A percentile compares a stretch with the other conserved stretches of the same genome.
These are phyloP conservation scores for Exophiala calicioides DNA, from an alignment of 2,329 filamentous ascomycete species.

Conservation along the genomic window DNA sequence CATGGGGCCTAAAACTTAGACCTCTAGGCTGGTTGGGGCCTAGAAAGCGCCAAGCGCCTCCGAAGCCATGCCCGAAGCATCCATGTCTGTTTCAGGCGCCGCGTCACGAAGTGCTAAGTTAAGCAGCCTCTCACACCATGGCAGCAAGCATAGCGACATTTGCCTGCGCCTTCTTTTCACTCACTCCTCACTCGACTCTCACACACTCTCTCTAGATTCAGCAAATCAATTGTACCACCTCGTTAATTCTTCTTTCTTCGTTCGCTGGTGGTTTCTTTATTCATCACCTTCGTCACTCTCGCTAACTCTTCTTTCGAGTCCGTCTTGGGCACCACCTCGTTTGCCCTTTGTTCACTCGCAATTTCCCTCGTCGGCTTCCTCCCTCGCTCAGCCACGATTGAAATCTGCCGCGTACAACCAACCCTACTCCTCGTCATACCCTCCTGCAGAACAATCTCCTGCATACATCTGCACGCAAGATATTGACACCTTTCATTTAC, in stretches of 20 bases:
- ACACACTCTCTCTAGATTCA: neutral
- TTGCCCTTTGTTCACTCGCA: conserved; percentile 12
- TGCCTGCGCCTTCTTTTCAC: conserved; percentile 4
- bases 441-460: conserved; percentile 2
- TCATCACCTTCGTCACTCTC: conserved; percentile 2
- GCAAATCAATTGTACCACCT: neutral
- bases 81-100: conserved; percentile 25
- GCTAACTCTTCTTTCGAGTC: neutral
- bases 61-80: too few relatives aligned
- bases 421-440: neutral
- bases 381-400: conserved; percentile 16
- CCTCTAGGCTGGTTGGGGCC: neutral
- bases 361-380: conserved; percentile 7
- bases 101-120: conserved; percentile 13
- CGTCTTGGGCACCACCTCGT: neutral
- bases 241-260: conserved; percentile 1
- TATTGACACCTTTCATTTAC: conserved; percentile 18
- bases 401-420: conserved; percentile 20
- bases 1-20: neutral
- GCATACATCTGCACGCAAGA: conserved; percentile 1
- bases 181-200: neutral
- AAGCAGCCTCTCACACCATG: neutral
- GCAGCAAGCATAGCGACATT: conserved; percentile 1
- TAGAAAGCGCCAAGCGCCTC: conserved; percentile 1
- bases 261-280: conserved; percentile 5